Evolutionary conservation across 345 rosid genomes (phyloP), one percentile per base, ranked within the genome.

Genomic region (Capsella bursapastoris): DNA sequence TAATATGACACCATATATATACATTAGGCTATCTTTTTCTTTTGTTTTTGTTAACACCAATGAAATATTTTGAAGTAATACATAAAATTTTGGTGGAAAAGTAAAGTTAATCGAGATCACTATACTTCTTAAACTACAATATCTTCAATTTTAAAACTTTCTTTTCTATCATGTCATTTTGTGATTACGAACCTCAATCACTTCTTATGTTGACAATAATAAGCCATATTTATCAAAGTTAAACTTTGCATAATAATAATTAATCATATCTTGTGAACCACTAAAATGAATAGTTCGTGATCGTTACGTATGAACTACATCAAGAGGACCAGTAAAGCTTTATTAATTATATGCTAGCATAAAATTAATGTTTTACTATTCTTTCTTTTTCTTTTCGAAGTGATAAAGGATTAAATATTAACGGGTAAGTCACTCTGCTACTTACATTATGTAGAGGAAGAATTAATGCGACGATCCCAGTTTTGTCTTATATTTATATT

Each of bases 61-160:
- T 22, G 25, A 22, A 1, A 22, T 22, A 22, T 22, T 22, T 22
- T 22, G 0, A 22, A 22, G 25, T 22, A 22, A 22, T 22, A 29
- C 22, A 37, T 34, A 32, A 2, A 7, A 22, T 50, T 35, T 5
- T 35, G 25, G 45, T 13, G 71, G 71, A 32, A 64, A 45, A 29
- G n/a, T 45, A 64, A 47, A 64, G 55, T 64, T 64, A 22, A 25
- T 48, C 28, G 12, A 31, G 22, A 38, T 14, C 14, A 37, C 6
- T 15, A 38, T 57, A 15, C 50, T 37, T 70, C 49, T 34, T 59
- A 34, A 71, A 71, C 58, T 61, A 71, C 60, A 50, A 13, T 72
- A 61, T 51, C 44, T 51, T 71, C 22, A 7, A 38, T 61, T 37
- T 71, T 61, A 11, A 13, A 50, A 15, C n/a, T 13, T 28, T 61